Base-by-base conservation (phyloP, 2,329 filamentous ascomycete genomes). In the Aspergillus pseudoglaucus region DNA sequence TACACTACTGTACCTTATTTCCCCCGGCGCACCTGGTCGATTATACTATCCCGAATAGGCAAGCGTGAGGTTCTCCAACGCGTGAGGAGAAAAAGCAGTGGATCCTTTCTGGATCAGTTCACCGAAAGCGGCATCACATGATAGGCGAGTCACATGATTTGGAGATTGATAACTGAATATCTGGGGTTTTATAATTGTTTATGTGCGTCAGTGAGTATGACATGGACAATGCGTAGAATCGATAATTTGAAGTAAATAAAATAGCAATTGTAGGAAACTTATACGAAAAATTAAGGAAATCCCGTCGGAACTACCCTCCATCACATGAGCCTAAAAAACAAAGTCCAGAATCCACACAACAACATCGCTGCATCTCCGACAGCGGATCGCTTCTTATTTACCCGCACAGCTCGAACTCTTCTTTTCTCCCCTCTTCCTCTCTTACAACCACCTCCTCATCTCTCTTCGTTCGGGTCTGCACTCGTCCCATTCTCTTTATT, bases 281-380 rank as follows among this genome's bases (percentile, higher is more conserved):
- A 17, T n/a, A n/a, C 5, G 9, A 18, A 8, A 37, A 17, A 17
- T 17, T 14, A 37, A 15, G 17, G 17, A 10, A 37, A 17, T 14
- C 5, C 33, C 33, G 33, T 37, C 33, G 33, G 37, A 20, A 39
- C 8, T 18, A 8, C 8, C 17, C n/a, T 20, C 37, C 18, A 49
- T 58, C 56, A 54, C 56, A 56, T 60, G 58, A 59, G 53, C 56
- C 58, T 57, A 41, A 39, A 42, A 41, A 39, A 42, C 37, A 47
- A 50, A 55, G 56, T 47, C 54, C 50, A 40, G 25, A 30, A 30
- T 30, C 25, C 17, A 9, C 38, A 40, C 38, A 40, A 40, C 38
- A 14, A 20, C 15, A 52, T 50, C 56, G 55, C 57, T 55, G 56
- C 15, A 52, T 50, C 56, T 55, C 58, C 58, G 57, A 58, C 42